Conservation (phyloP, 768 basidiomycete species). For the Amanita phalloides region DNA sequence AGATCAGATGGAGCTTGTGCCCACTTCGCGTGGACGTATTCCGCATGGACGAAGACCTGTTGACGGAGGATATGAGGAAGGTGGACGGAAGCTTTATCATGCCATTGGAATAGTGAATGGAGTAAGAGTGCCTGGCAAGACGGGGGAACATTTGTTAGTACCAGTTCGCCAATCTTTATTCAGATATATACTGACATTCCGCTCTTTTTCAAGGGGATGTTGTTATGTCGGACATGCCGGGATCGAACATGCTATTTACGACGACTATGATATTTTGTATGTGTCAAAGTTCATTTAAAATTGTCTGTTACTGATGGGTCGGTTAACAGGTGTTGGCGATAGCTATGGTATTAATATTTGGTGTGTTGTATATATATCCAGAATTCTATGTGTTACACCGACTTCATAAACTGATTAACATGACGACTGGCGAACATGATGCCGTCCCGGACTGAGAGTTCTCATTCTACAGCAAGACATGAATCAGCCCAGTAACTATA, state of each 20-base stretch:
- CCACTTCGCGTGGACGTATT: constrained; percentile 45
- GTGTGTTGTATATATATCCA: too few species aligned
- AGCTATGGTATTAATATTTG: too few species aligned
- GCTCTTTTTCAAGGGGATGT: constrained; percentile 20
- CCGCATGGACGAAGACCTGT: constrained; percentile 49
- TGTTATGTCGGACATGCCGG: constrained; percentile 38
- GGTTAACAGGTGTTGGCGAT: too few species aligned
- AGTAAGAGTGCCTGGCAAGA: constrained; percentile 62
- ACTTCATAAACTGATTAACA: too few species aligned
- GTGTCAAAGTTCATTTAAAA: constrained; percentile 10
- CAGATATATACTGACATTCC: not conserved
- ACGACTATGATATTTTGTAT: constrained; percentile 39
- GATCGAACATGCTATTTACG: constrained; percentile 24
- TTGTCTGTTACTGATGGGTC: too few species aligned
- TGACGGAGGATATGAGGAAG: constrained; percentile 69
- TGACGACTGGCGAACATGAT: too few species aligned
- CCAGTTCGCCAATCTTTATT: not conserved
- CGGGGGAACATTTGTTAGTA: constrained; percentile 53
- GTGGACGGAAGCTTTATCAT: constrained; percentile 58
- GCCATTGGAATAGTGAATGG: constrained; percentile 42
- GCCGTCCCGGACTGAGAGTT: too few species aligned
- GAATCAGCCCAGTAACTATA: too few species aligned
- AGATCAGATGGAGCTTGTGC: constrained; percentile 67
- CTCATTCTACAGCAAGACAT: too few species aligned
- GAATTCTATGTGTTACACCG: too few species aligned